Evolutionary conservation across 257 asterid genomes (phyloP).

Genomic region (Leptodermis oblonga): DNA sequence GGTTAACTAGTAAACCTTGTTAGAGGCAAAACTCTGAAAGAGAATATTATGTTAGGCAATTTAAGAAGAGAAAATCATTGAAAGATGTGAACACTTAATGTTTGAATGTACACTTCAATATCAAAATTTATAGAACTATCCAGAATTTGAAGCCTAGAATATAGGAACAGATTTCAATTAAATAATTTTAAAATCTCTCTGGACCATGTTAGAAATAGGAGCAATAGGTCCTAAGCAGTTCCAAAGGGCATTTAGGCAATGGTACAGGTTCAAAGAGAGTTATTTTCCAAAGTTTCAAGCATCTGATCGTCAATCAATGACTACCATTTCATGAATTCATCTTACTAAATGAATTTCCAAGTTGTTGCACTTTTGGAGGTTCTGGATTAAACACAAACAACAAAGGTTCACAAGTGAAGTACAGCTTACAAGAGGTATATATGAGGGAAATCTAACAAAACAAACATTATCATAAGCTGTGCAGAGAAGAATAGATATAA

Average conservation of each 20-base stretch:
- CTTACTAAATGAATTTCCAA: neutral
- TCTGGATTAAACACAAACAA: slow-evolving; percentile 3
- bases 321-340: neutral
- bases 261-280: neutral
- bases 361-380: neutral
- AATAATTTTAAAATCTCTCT: neutral
- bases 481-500: neutral
- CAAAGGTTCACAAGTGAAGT: neutral
- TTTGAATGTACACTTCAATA: too few species aligned
- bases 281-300: slow-evolving; percentile 5
- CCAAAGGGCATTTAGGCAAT: neutral
- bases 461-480: too few species aligned
- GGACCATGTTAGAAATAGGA: neutral
- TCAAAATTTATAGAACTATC: neutral
- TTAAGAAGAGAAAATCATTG: neutral
- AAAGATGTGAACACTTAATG: neutral
- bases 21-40: neutral
- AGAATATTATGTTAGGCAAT: neutral
- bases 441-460: neutral
- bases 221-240: neutral
- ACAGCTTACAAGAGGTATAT: neutral
- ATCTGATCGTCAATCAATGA: neutral
- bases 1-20: neutral
- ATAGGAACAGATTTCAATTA: neutral
- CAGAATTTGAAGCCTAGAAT: slow-evolving; percentile 27